Evolutionary conservation across 1,284 basidiomycete genomes (phyloP).

Genomic region (Neonothopanus nambi): DNA sequence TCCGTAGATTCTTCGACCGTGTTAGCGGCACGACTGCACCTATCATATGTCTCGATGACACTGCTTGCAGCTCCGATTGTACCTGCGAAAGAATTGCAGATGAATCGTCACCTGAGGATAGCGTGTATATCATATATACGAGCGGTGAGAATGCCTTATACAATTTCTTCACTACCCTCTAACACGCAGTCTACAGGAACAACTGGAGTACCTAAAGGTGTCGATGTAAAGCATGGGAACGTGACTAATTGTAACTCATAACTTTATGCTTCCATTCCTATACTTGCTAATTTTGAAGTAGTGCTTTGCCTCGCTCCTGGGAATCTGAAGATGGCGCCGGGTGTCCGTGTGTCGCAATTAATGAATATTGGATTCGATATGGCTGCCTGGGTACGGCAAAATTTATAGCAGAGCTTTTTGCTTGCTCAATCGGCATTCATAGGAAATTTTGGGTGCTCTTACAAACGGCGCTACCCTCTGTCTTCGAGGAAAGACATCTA

Average conservation of each 20-base stretch:
- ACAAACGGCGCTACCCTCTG: conserved; percentile 58
- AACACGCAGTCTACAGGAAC: conserved; percentile 39
- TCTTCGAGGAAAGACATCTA: conserved; percentile 54
- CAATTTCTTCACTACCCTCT: conserved; percentile 3
- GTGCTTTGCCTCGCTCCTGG: conserved; percentile 56
- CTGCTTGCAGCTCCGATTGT: conserved; percentile 27
- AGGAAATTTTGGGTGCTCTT: conserved; percentile 59
- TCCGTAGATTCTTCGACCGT: conserved; percentile 47
- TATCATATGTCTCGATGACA: conserved; percentile 46
- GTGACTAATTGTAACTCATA: conserved; percentile 52
- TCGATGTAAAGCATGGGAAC: conserved; percentile 57
- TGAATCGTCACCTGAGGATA: conserved; percentile 40
- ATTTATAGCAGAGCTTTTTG: not conserved
- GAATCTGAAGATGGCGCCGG: conserved; percentile 55
- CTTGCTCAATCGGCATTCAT: conserved; percentile 2
- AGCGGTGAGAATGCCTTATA: conserved; percentile 41
- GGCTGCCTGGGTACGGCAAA: conserved; percentile 52
- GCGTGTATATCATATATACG: conserved; percentile 61
- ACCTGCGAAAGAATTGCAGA: conserved; percentile 38
- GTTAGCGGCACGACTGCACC: conserved; percentile 27
- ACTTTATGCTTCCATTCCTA: not conserved
- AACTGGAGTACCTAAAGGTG: conserved; percentile 59
- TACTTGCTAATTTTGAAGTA: conserved; percentile 25
- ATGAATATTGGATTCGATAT: conserved; percentile 65
- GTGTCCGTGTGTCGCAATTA: conserved; percentile 55